Percentiles rank a stretch among this genome's conserved stretches.
Evolutionary conservation across 306 rosid species (phyloP).

Genomic region (Acacia confusa): DNA sequence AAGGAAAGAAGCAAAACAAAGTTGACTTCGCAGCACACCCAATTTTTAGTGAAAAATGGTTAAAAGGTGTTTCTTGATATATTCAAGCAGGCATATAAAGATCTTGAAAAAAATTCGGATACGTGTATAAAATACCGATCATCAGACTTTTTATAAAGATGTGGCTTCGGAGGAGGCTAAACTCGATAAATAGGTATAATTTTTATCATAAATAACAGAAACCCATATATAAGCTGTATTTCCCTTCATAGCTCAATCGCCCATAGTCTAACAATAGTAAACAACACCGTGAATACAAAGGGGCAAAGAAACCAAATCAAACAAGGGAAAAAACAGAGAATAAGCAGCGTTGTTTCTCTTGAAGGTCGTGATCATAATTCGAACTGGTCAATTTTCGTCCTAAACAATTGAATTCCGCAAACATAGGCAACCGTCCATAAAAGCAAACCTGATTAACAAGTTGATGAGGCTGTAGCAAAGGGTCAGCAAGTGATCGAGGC

Average conservation of each 20-base stretch:
- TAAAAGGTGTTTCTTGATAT: constrained; percentile 5
- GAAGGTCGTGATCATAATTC: background rate
- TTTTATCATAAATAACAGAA: background rate
- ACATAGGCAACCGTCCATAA: background rate
- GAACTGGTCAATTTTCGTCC: constrained; percentile 13
- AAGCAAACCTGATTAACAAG: constrained; percentile 67
- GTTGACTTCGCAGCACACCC: constrained; percentile 37
- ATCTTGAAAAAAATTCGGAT: constrained; percentile 13
- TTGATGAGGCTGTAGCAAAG: constrained; percentile 91
- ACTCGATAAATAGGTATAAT: background rate
- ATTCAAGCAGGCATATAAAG: background rate
- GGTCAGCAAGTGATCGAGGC: constrained; percentile 83
- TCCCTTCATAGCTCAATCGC: background rate
- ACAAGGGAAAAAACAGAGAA: background rate
- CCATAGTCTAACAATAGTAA: background rate
- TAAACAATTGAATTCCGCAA: background rate
- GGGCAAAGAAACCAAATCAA: background rate
- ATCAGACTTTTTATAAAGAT: background rate
- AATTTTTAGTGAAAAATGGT: constrained; percentile 26
- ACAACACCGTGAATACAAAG: constrained; percentile 4
- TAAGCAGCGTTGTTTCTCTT: background rate
- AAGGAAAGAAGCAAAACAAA: constrained; percentile 17
- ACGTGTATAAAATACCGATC: background rate
- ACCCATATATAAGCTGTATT: background rate
- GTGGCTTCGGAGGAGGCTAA: background rate